Evolutionary conservation across 805 yeast genomes (phyloP).

Genomic region (Barnettozyma populi): DNA sequence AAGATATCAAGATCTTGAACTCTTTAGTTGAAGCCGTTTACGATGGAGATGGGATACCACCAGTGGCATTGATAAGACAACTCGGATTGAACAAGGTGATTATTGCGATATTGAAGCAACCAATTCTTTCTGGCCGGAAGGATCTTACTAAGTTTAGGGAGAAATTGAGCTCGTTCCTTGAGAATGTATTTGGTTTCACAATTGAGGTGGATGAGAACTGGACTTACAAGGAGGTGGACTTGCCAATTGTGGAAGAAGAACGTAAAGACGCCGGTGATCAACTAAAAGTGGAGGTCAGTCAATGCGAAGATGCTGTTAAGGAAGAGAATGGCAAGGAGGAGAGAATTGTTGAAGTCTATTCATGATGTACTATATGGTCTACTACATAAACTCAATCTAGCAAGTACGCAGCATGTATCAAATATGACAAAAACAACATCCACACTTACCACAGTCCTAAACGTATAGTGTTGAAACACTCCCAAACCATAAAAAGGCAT

Average conservation of each 20-base stretch:
- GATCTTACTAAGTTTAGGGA: constrained; percentile 15
- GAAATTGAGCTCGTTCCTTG: constrained; percentile 15
- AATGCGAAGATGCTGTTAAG: neutral
- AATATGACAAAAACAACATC: neutral
- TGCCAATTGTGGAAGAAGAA: constrained; percentile 11
- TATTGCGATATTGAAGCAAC: constrained; percentile 30
- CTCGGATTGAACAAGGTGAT: constrained; percentile 30
- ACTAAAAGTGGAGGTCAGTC: constrained; percentile 13
- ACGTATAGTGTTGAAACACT: neutral
- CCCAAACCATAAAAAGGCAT: neutral
- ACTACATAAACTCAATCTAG: neutral
- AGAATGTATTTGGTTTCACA: constrained; percentile 23
- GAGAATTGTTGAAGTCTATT: no score
- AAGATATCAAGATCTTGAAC: constrained; percentile 17
- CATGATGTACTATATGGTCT: neutral
- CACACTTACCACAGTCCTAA: neutral
- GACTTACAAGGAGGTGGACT: constrained; percentile 22
- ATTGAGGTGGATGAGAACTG: constrained; percentile 28
- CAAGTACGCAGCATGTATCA: neutral
- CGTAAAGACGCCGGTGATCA: neutral
- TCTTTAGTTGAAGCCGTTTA: constrained; percentile 23
- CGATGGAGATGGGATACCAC: constrained; percentile 17
- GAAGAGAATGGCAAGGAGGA: neutral
- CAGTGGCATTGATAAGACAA: constrained; percentile 28
- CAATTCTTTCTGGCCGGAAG: constrained; percentile 23